Evolutionary conservation across 768 basidiomycete genomes (phyloP).

Genomic region (Trametes gibbosa): DNA sequence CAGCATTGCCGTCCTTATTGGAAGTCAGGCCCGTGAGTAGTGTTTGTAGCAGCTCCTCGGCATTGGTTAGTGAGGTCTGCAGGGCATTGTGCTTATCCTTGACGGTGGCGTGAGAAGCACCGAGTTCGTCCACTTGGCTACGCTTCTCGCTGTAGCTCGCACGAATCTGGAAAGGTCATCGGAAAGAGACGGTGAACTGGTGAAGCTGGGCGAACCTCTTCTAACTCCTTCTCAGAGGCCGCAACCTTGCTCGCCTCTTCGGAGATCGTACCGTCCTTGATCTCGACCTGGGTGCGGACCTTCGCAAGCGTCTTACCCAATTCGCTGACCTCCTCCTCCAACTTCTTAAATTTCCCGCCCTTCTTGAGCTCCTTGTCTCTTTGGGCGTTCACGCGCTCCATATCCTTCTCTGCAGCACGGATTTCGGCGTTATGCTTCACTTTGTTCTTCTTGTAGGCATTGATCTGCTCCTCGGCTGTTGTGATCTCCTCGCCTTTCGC

Average conservation of each 20-base stretch:
- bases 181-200: not conserved
- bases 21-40: conserved; percentile 90
- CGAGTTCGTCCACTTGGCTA: conserved; percentile 52
- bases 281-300: conserved; percentile 79
- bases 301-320: conserved; percentile 81
- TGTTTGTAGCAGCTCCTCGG: conserved; percentile 93
- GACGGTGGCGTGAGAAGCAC: conserved; percentile 53
- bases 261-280: conserved; percentile 68
- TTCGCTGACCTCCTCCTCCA: conserved; percentile 77
- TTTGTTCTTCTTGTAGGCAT: conserved; percentile 44
- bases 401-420: conserved; percentile 65
- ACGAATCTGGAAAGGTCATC: conserved; percentile 46
- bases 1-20: conserved; percentile 57
- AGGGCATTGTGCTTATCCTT: conserved; percentile 68
- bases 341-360: conserved; percentile 85
- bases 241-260: conserved; percentile 71
- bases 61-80: conserved; percentile 59
- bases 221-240: conserved; percentile 51
- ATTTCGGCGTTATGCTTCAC: conserved; percentile 52
- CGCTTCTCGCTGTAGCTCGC: conserved; percentile 57
- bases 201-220: conserved; percentile 47
- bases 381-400: conserved; percentile 63
- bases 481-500: conserved; percentile 57
- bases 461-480: conserved; percentile 47
- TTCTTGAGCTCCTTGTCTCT: conserved; percentile 88